These are phyloP conservation scores for Lupinus albus DNA, from an alignment of 306 rosid species.

Conservation along the genomic window DNA sequence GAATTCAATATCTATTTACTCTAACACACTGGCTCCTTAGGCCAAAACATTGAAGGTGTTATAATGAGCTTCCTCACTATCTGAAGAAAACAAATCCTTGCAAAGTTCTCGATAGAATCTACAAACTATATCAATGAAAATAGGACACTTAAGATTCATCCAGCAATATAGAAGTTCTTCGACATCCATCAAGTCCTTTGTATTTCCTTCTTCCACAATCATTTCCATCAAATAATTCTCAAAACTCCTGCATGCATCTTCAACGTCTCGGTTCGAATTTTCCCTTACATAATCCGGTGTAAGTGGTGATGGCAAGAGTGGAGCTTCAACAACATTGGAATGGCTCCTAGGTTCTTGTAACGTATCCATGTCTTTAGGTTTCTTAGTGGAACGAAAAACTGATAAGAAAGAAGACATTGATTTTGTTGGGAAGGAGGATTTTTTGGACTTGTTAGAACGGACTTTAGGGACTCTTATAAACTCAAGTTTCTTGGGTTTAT, in stretches of 20 bases:
- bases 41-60: slow-evolving; percentile 39
- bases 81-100: slow-evolving; percentile 75
- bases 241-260: slow-evolving; percentile 86
- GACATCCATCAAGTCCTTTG: slow-evolving; percentile 73
- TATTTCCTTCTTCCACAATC: slow-evolving; percentile 88
- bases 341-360: slow-evolving; percentile 39
- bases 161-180: slow-evolving; percentile 87
- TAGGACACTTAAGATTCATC: slow-evolving; percentile 79
- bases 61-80: slow-evolving; percentile 38
- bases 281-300: slow-evolving; percentile 52
- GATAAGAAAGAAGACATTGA: slow-evolving; percentile 49
- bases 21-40: slow-evolving; percentile 12
- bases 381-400: slow-evolving; percentile 46
- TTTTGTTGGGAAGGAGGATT: slow-evolving; percentile 27
- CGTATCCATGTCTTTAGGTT: slow-evolving; percentile 37
- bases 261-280: slow-evolving; percentile 49
- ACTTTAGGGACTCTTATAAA: slow-evolving; percentile 49
- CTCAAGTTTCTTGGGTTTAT: slow-evolving; percentile 59
- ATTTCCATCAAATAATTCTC: slow-evolving; percentile 86
- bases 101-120: slow-evolving; percentile 94
- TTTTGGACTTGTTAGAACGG: slow-evolving; percentile 30
- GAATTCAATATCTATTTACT: slow-evolving; percentile 17
- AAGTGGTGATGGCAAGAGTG: slow-evolving; percentile 53
- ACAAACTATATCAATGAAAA: slow-evolving; percentile 70
- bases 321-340: slow-evolving; percentile 42